Percentiles rank a stretch among this genome's conserved stretches.
phyloP scores from a whole-genome alignment of 345 rosid genomes.

The Euclidium syriacum region DNA sequence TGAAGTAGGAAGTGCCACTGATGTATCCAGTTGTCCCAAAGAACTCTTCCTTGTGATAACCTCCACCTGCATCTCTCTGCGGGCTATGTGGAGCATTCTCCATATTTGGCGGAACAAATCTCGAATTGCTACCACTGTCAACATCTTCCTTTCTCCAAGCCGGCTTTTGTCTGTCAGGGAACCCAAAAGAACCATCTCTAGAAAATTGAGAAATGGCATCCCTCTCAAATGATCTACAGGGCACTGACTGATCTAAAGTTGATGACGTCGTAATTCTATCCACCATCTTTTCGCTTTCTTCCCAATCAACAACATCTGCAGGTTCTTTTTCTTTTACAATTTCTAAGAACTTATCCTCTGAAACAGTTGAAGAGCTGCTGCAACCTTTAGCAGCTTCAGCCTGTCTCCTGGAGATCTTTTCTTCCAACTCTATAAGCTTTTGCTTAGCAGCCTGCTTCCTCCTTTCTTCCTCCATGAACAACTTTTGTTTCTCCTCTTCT shows the following conservation, averaged over 20 bases:
- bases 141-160: conserved; percentile 75
- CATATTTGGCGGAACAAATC: conserved; percentile 41
- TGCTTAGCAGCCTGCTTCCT: conserved; percentile 94
- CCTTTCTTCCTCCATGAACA: conserved; percentile 90
- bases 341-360: conserved; percentile 46
- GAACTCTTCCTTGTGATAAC: conserved; percentile 55
- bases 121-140: conserved; percentile 53
- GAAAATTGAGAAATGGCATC: conserved; percentile 42
- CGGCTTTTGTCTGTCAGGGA: conserved; percentile 54
- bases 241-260: conserved; percentile 57
- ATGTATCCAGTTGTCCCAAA: conserved; percentile 54
- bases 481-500: conserved; percentile 84
- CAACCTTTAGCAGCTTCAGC: conserved; percentile 48
- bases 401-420: conserved; percentile 83
- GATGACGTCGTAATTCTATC: conserved; percentile 83
- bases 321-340: conserved; percentile 45
- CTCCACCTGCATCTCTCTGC: conserved; percentile 48
- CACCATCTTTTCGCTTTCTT: conserved; percentile 82
- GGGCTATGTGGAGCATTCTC: conserved; percentile 53
- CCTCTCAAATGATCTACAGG: conserved; percentile 51
- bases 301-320: conserved; percentile 73
- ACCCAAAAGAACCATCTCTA: conserved; percentile 51
- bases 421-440: conserved; percentile 91
- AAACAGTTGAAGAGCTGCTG: conserved; percentile 39
- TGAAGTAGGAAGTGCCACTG: conserved; percentile 39